Evolutionary conservation across 1,284 basidiomycete genomes (phyloP).

Genomic region (Thecaphora frezii): DNA sequence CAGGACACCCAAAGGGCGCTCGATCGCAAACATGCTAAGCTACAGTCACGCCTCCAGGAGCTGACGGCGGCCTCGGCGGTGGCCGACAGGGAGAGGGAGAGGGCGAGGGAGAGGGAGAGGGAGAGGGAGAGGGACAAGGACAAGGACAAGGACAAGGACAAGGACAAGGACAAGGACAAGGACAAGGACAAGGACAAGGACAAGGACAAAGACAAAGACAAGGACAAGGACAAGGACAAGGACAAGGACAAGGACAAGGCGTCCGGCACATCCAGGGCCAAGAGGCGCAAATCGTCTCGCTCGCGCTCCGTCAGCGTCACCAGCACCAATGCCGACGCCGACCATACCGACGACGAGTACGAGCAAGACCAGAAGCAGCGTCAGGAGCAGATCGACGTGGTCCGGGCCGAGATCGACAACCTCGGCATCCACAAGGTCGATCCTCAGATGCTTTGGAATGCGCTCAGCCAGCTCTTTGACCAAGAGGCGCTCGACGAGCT

Average conservation of each 20-base stretch:
- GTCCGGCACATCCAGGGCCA: neutral
- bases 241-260: no score
- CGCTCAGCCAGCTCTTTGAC: constrained; percentile 41
- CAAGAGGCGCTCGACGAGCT: constrained; percentile 46
- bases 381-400: constrained; percentile 20
- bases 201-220: no score
- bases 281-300: constrained; percentile 17
- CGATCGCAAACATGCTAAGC: constrained; percentile 15
- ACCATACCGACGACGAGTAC: constrained; percentile 23
- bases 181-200: no score
- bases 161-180: no score
- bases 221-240: no score
- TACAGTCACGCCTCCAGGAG: constrained; percentile 21
- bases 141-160: no score
- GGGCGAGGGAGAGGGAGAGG: no score
- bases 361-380: constrained; percentile 26
- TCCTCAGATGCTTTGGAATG: constrained; percentile 31
- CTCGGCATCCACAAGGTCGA: constrained; percentile 23
- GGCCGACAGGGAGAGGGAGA: neutral
- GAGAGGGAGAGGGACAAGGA: no score
- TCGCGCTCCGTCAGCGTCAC: constrained; percentile 30
- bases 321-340: constrained; percentile 19
- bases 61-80: constrained; percentile 5
- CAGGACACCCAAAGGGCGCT: constrained; percentile 30
- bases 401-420: constrained; percentile 20